Evolutionary conservation across 192 early-diverging fungal species (phyloP).

Genomic region (Backusella macrospora): DNA sequence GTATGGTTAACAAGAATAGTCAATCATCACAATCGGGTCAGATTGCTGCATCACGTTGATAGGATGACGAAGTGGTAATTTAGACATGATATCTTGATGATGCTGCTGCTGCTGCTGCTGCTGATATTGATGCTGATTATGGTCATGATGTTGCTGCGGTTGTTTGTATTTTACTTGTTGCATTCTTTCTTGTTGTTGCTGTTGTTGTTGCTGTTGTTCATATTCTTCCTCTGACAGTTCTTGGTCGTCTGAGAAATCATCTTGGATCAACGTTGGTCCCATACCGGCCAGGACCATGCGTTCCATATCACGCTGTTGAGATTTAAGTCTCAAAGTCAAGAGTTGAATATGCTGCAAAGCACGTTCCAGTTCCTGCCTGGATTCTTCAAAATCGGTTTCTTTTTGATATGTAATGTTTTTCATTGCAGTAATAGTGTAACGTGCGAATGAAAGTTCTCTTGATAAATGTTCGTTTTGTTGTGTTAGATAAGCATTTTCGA

Average conservation of each 20-base stretch:
- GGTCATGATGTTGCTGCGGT: no score
- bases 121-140: no score
- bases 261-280: conserved; percentile 25
- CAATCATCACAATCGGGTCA: conserved; percentile 11
- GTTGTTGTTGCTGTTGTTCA: no score
- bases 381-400: conserved; percentile 29
- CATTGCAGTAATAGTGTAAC: conserved; percentile 39
- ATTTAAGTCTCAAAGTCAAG: conserved; percentile 24
- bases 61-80: conserved; percentile 28
- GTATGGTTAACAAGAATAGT: conserved; percentile 13
- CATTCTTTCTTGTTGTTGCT: no score
- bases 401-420: conserved; percentile 39
- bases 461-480: conserved; percentile 36
- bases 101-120: not conserved
- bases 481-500: conserved; percentile 35
- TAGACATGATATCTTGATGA: conserved; percentile 25
- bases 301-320: conserved; percentile 15
- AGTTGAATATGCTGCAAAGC: conserved; percentile 37
- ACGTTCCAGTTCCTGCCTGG: conserved; percentile 40
- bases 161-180: no score
- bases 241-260: conserved; percentile 29
- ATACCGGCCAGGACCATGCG: not conserved
- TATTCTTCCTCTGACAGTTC: conserved; percentile 35
- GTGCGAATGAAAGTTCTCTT: conserved; percentile 34
- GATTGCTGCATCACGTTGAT: not conserved